A percentile compares a stretch with the other conserved stretches of the same genome.
Conservation (phyloP, 2,329 filamentous ascomycete species). For the Colletotrichum viniferum region DNA sequence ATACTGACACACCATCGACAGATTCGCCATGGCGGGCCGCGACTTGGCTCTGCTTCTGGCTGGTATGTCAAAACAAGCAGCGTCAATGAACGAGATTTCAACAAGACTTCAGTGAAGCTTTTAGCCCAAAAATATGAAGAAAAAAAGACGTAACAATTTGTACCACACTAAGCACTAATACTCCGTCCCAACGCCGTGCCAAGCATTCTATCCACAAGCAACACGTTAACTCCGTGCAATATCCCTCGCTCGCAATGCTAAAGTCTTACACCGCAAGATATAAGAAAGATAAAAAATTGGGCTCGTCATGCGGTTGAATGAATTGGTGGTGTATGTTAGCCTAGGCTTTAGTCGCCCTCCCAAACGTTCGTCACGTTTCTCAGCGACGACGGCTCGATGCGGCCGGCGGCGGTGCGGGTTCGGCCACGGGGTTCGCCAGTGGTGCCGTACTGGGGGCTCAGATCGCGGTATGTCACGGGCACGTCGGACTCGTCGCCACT, state of each 20-base stretch:
- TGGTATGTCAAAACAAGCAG: slow-evolving; percentile 2
- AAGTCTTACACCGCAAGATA: background rate
- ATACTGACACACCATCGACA: background rate
- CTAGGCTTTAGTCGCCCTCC: background rate
- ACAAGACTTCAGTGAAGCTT: background rate
- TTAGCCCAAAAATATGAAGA: background rate
- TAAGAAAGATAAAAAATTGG: background rate
- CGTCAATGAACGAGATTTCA: slow-evolving; percentile 9
- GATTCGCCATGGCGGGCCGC: slow-evolving; percentile 5
- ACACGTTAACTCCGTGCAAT: background rate
- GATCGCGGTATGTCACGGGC: slow-evolving; percentile 12
- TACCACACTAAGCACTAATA: background rate
- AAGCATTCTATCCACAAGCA: background rate
- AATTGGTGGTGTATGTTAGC: background rate
- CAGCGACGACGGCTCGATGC: slow-evolving; percentile 10
- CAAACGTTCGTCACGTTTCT: slow-evolving; percentile 16
- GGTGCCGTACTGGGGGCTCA: slow-evolving; percentile 12
- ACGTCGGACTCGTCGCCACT: slow-evolving; percentile 15
- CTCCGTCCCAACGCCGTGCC: background rate
- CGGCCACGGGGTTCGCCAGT: slow-evolving; percentile 2
- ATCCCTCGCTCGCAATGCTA: background rate
- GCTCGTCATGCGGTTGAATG: background rate
- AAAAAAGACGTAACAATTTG: background rate
- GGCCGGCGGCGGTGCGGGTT: background rate
- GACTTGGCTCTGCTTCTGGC: background rate